phyloP scores from a whole-genome alignment of 257 asterid genomes.

The Solanum phureja region DNA sequence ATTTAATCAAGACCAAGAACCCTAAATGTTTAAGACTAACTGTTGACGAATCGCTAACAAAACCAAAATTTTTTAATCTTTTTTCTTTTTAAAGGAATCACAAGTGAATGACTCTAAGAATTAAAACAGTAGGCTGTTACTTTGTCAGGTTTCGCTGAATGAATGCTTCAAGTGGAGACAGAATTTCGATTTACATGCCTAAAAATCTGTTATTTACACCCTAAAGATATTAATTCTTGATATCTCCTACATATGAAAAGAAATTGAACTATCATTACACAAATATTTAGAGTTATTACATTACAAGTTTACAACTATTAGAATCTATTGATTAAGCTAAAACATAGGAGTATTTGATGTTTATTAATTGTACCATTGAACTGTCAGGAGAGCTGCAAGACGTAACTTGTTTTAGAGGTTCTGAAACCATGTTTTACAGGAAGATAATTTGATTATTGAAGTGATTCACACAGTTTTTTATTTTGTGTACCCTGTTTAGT shows the following conservation, averaged over 20 bases:
- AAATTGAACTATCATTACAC: neutral
- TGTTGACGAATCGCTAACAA: no score
- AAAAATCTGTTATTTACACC: neutral
- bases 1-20: neutral
- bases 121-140: neutral
- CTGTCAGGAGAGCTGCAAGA: neutral
- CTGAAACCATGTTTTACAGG: neutral
- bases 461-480: neutral
- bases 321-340: neutral
- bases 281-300: neutral
- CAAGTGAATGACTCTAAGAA: neutral
- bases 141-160: neutral
- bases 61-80: neutral
- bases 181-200: neutral
- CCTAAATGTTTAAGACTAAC: neutral
- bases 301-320: no score
- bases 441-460: neutral
- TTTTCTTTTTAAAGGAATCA: neutral
- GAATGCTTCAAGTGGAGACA: neutral
- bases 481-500: no score
- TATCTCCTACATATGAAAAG: neutral
- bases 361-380: neutral
- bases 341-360: neutral
- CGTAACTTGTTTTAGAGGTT: neutral
- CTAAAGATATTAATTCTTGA: neutral